Evolutionary conservation across 2,329 filamentous ascomycete species (phyloP), one percentile per base, ranked within the genome.

Genomic region (Fusarium nisikadoi): DNA sequence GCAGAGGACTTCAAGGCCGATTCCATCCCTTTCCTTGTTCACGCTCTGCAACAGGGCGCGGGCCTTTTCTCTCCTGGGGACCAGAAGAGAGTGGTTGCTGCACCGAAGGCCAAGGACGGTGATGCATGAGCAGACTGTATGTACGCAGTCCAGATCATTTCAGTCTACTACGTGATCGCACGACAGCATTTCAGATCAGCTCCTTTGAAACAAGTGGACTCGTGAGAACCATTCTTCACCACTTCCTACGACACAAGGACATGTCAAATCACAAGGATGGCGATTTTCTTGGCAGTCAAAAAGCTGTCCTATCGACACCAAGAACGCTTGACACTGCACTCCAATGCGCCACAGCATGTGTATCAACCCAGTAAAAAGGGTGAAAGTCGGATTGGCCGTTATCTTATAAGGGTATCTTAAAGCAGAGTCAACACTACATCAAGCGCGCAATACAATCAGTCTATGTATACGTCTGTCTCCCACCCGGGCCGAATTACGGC

Each of bases 1-100:
- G 91, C 92, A 14, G 88, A 90, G 74, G 93, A 94, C 81, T 95
- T 94, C 82, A 90, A 89, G 77, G 84, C 84, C 65, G 89, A 90
- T 56, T 88, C 88, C 7, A 86, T 94, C 35, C 84, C 86, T 9
- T 86, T 93, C 77, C 85, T 94, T 45, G 86, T 94, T 38, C 84
- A 88, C 75, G 91, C 92, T 7, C 80, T 94, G 72, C 88, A 89
- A 81, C 92, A 94, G 77, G 92, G 92, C 1, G 87, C 87, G 8
- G 83, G 82, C 10, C 86, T 91, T 67, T 93, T 93, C 78, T 84
- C 85, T 16, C 74, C 77, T 1, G 71, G 77, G 17, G 83, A 86
- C 45, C 81, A 84, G 77, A 74, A 75, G 43, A 75, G 79, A 27
- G 70, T 78, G 41, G 61, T 76, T 13, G 49, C 59, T 61, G 65